Evolutionary conservation across 345 rosid genomes (phyloP).

Genomic region (Camelina hispida): DNA sequence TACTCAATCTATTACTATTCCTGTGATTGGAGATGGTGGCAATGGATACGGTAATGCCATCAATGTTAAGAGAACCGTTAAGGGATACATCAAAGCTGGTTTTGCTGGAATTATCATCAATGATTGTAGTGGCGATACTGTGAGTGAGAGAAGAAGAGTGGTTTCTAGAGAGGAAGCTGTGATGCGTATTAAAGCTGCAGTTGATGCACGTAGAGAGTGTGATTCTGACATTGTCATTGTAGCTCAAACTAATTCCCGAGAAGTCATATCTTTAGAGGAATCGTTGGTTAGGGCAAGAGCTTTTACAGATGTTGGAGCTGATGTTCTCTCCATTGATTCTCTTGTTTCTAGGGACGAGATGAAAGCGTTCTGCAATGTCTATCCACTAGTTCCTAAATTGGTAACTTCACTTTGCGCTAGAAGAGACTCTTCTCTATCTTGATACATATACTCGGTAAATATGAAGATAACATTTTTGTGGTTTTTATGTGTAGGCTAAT

Average conservation of each 20-base stretch:
- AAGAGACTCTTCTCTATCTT: background rate
- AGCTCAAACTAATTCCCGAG: conserved; percentile 84
- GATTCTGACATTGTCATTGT: conserved; percentile 81
- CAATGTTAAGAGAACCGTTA: conserved; percentile 88
- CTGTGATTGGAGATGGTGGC: conserved; percentile 89
- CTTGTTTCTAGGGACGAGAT: conserved; percentile 88
- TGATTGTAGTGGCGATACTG: conserved; percentile 64
- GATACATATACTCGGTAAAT: background rate
- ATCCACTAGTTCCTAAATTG: conserved; percentile 86
- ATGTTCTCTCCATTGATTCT: conserved; percentile 81
- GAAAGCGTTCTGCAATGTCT: conserved; percentile 85
- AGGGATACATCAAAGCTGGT: conserved; percentile 80
- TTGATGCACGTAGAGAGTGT: conserved; percentile 81
- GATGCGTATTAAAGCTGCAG: conserved; percentile 81
- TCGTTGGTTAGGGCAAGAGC: conserved; percentile 83
- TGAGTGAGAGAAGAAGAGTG: conserved; percentile 72
- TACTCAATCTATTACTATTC: conserved; percentile 72
- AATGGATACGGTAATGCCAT: conserved; percentile 84
- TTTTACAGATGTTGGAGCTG: conserved; percentile 96
- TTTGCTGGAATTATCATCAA: conserved; percentile 87
- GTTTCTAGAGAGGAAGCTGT: conserved; percentile 88
- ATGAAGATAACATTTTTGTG: conserved; percentile 29
- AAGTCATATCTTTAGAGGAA: conserved; percentile 81
- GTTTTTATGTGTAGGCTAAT: conserved; percentile 57
- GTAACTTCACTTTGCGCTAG: conserved; percentile 39